These are phyloP conservation scores for Ophiostoma perfectum DNA, from an alignment of 2,329 filamentous ascomycete genomes.

Conservation along the genomic window DNA sequence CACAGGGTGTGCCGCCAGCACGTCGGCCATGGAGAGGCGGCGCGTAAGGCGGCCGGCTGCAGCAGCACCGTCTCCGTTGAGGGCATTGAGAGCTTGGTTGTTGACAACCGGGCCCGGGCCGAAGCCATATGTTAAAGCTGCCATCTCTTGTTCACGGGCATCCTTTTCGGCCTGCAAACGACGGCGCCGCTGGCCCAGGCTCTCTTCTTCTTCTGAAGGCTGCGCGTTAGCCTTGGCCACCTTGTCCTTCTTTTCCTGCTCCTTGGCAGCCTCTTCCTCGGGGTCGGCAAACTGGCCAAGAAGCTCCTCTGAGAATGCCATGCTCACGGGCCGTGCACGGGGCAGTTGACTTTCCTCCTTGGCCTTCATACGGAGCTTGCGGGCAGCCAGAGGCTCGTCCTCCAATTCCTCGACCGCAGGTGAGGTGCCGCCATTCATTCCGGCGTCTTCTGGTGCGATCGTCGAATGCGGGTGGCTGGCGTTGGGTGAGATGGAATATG, in stretches of 20 bases:
- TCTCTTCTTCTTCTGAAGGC: constrained; percentile 61
- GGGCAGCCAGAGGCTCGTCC: constrained; percentile 61
- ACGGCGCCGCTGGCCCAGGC: constrained; percentile 68
- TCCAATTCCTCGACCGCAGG: constrained; percentile 49
- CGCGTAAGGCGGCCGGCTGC: constrained; percentile 34
- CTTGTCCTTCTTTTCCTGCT: constrained; percentile 30
- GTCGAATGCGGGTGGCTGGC: background rate
- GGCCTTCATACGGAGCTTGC: constrained; percentile 59
- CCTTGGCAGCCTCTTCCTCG: constrained; percentile 37
- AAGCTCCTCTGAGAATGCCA: constrained; percentile 63
- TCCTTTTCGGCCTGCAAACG: constrained; percentile 66
- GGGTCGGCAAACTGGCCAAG: constrained; percentile 57
- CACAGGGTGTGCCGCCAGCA: constrained; percentile 45
- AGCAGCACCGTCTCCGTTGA: constrained; percentile 25
- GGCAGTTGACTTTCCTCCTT: constrained; percentile 49
- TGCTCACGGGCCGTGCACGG: constrained; percentile 54
- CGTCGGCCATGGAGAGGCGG: constrained; percentile 55
- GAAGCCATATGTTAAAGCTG: constrained; percentile 31
- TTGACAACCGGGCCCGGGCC: constrained; percentile 27
- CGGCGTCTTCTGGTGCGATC: constrained; percentile 21
- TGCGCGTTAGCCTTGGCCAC: background rate
- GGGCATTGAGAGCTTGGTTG: constrained; percentile 26
- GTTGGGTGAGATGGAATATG: constrained; percentile 24
- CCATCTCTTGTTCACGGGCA: constrained; percentile 54
- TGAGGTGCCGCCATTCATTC: constrained; percentile 26